Percentiles rank a stretch among this genome's conserved stretches.
Conservation (phyloP, 73 alveolate species). For the Diophrys appendiculata region DNA sequence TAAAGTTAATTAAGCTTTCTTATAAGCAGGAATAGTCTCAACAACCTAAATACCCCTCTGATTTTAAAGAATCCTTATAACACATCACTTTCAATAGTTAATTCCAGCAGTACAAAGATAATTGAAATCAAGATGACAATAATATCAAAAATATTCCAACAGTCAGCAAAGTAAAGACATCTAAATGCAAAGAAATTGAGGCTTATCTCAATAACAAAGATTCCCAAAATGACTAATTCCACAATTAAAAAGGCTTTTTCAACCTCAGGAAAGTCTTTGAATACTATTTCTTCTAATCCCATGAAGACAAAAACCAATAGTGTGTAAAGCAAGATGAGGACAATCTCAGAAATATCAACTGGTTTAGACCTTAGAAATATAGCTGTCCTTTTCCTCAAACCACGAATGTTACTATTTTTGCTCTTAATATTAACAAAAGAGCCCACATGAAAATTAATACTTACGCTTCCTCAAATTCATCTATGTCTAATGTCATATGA, state of each 20-base stretch:
- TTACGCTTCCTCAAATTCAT: conserved; percentile 7
- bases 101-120: conserved; percentile 31
- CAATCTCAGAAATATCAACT: conserved; percentile 1
- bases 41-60: conserved; percentile 40
- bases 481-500: neutral
- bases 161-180: conserved; percentile 24
- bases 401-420: neutral
- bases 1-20: conserved; percentile 28
- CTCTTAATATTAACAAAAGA: too few relatives aligned
- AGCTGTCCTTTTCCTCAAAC: conserved; percentile 1
- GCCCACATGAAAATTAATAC: too few relatives aligned
- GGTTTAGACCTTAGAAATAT: neutral
- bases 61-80: conserved; percentile 21
- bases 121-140: conserved; percentile 25
- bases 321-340: conserved; percentile 7
- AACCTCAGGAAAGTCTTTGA: neutral
- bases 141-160: conserved; percentile 46
- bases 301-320: conserved; percentile 5
- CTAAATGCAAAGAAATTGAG: conserved; percentile 28
- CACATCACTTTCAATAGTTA: conserved; percentile 9
- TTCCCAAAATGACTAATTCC: conserved; percentile 31
- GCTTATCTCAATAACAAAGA: conserved; percentile 24
- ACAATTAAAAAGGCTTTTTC: neutral
- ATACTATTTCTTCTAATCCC: conserved; percentile 1
- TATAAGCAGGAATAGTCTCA: conserved; percentile 29